phyloP scores from a whole-genome alignment of 164 flowering plant genomes.

The Vitis rupestris region DNA sequence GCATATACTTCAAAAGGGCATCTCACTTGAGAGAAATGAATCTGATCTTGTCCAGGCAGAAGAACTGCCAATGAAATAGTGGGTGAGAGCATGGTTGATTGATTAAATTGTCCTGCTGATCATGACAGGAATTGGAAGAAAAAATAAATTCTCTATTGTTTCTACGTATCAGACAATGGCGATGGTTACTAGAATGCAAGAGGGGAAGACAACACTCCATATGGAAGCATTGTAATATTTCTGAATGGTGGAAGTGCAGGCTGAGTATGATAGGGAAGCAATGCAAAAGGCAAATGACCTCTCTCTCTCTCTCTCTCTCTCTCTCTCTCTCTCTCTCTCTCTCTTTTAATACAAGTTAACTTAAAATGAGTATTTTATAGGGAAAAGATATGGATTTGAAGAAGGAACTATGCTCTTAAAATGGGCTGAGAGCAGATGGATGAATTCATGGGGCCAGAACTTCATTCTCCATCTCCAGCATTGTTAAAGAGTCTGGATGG shows the following conservation, averaged over 20 bases:
- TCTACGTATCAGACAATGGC: slow-evolving; percentile 93
- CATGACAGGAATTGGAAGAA: slow-evolving; percentile 72
- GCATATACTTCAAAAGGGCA: slow-evolving; percentile 51
- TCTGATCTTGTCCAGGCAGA: slow-evolving; percentile 62
- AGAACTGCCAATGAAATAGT: slow-evolving; percentile 61
- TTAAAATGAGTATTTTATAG: too few species aligned
- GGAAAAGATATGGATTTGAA: too few species aligned
- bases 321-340: too few species aligned
- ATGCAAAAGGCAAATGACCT: slow-evolving; percentile 70
- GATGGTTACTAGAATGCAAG: slow-evolving; percentile 92
- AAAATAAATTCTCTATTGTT: slow-evolving; percentile 89
- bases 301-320: slow-evolving; percentile 27
- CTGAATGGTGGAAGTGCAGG: slow-evolving; percentile 97
- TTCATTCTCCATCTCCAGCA: too few species aligned
- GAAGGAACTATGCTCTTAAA: too few species aligned
- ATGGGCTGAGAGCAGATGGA: too few species aligned
- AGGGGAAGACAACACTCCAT: slow-evolving; percentile 84
- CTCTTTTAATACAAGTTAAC: too few species aligned
- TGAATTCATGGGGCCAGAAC: too few species aligned
- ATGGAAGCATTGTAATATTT: slow-evolving; percentile 89
- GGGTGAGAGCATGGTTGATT: slow-evolving; percentile 62
- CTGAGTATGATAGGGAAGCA: slow-evolving; percentile 89
- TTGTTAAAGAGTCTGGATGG: too few species aligned
- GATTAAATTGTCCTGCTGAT: slow-evolving; percentile 69
- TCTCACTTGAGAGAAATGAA: slow-evolving; percentile 81